phyloP scores from a whole-genome alignment of 73 alveolate genomes.

The Urostyla sp. region DNA sequence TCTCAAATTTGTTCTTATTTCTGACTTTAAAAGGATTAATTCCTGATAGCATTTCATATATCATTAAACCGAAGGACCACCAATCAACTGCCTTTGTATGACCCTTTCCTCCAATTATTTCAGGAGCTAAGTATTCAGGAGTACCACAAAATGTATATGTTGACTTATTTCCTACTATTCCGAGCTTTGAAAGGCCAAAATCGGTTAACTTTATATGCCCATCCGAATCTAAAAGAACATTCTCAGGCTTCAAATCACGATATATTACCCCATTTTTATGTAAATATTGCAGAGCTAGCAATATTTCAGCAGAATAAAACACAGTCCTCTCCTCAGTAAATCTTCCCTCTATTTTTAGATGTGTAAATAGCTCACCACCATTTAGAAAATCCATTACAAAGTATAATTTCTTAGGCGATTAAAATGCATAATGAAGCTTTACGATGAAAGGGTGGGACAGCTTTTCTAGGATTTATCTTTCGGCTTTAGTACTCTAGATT shows the following conservation, averaged over 20 bases:
- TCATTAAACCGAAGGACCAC: constrained; percentile 73
- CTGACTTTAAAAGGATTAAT: constrained; percentile 29
- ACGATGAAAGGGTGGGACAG: constrained; percentile 94
- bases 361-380: constrained; percentile 98
- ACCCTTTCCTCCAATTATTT: constrained; percentile 69
- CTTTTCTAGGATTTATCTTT: constrained; percentile 81
- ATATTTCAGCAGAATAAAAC: constrained; percentile 94
- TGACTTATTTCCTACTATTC: neutral
- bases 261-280: constrained; percentile 91
- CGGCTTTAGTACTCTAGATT: constrained; percentile 71
- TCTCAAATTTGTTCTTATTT: neutral
- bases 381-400: constrained; percentile 94
- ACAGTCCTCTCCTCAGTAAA: constrained; percentile 85
- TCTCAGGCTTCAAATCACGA: constrained; percentile 96
- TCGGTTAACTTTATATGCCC: constrained; percentile 58
- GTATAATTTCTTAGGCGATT: constrained; percentile 90
- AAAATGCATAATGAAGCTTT: constrained; percentile 92
- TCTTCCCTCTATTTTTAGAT: constrained; percentile 77
- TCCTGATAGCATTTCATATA: constrained; percentile 75
- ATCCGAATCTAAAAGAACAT: constrained; percentile 40
- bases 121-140: constrained; percentile 68
- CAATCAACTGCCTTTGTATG: constrained; percentile 72
- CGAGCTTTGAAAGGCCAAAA: constrained; percentile 55
- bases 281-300: constrained; percentile 88
- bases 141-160: constrained; percentile 58